Evolutionary conservation across 2,329 filamentous ascomycete genomes (phyloP).

Genomic region (Fusarium siculi): DNA sequence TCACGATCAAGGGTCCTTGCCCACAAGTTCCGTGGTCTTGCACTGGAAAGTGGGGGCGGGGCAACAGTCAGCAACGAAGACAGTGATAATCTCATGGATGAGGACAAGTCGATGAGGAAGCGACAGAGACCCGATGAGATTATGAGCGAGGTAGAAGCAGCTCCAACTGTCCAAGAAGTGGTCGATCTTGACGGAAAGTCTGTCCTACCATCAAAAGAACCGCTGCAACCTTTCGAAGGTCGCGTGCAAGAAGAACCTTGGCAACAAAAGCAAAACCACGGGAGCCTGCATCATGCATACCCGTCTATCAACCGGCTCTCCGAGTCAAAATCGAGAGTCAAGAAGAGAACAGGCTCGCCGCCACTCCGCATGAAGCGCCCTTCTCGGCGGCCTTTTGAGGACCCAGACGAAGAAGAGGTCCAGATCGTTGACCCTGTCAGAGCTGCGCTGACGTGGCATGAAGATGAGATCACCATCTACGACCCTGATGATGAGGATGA

Average conservation of each 20-base stretch:
- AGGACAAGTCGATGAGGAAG: slow-evolving; percentile 49
- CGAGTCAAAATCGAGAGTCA: slow-evolving; percentile 52
- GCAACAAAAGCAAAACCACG: slow-evolving; percentile 23
- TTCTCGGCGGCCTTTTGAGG: slow-evolving; percentile 30
- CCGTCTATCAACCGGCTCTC: slow-evolving; percentile 53
- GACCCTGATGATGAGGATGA: slow-evolving; percentile 73
- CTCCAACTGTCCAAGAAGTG: slow-evolving; percentile 10
- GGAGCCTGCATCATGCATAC: slow-evolving; percentile 48
- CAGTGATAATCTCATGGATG: slow-evolving; percentile 43
- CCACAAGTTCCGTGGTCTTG: slow-evolving; percentile 63
- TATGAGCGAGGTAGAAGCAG: slow-evolving; percentile 46
- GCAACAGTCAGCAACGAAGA: slow-evolving; percentile 45
- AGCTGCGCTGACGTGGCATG: slow-evolving; percentile 73
- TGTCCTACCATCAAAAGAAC: slow-evolving; percentile 3
- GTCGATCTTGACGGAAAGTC: slow-evolving; percentile 18
- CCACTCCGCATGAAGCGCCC: slow-evolving; percentile 48
- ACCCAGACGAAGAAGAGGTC: slow-evolving; percentile 48
- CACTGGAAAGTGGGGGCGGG: slow-evolving; percentile 60
- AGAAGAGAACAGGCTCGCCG: slow-evolving; percentile 53
- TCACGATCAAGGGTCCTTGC: slow-evolving; percentile 62
- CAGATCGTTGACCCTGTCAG: slow-evolving; percentile 63
- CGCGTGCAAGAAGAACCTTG: slow-evolving; percentile 2
- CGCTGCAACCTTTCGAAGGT: not conserved
- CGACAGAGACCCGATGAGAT: slow-evolving; percentile 50
- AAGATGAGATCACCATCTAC: slow-evolving; percentile 75